Base-by-base conservation (phyloP, 352 stramenopile genomes). In the Pythium angustatum region DNA sequence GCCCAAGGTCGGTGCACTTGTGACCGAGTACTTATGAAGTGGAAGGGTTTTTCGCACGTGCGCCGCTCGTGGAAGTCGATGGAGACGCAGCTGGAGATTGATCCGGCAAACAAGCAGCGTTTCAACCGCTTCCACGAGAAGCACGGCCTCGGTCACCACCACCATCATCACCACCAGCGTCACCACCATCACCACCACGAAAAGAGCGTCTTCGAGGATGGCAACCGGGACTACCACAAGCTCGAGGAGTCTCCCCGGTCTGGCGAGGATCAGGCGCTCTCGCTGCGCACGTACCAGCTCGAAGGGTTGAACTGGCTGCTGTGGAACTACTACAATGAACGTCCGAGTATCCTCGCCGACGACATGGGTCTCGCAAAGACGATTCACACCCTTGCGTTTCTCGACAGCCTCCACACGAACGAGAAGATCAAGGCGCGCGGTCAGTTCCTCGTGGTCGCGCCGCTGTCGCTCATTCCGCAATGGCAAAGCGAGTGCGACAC, bases 401-500 rank as follows among this genome's bases (percentile, higher is more conserved):
- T 99, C 27, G 90, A 98, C 59, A 82, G 97, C 10, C 74, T 99
- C 41, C 82, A 94, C 6, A 84, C 88, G 52, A 85, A 93, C 54
- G 79, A 98, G 30, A 87, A 97, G 51, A 97, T 93, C 30, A 78
- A 93, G 60, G 90, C 84, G n/a, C 84, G 85, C 3, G 94, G 96
- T 7, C 98, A 98, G 15, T 99, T 99, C 70, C 83, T 99, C 7
- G 94, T 99, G 26, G 93, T 99, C 12, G 98, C 97, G 11, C 98
- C 98, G 12, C 83, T 99, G 3, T 99, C 96, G 26, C 98, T 98
- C 2, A 96, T 99, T 56, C 85, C 93, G n/a, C 98, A 99, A 69
- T 99, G 98, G 98, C 83, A 99, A 66, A 96, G 98, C 54, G 98
- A 99, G 78, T 99, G 99, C 68, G 86, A 98, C 52, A 95, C 78